These are phyloP conservation scores for Lotus japonicus DNA, from an alignment of 306 rosid species.

Conservation along the genomic window DNA sequence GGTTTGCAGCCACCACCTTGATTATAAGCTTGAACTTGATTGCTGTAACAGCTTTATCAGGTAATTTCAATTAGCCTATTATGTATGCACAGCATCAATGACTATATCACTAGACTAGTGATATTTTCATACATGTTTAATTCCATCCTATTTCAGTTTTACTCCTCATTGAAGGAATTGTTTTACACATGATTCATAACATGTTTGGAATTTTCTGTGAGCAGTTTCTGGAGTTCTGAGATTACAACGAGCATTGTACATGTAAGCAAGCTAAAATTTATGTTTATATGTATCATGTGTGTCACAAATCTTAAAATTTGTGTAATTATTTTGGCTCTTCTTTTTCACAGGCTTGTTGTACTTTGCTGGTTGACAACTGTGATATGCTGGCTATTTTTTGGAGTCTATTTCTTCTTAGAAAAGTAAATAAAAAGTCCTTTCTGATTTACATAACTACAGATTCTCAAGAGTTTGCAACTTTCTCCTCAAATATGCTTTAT, in stretches of 20 bases:
- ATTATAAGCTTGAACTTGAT: conserved; percentile 48
- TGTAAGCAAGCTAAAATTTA: conserved; percentile 38
- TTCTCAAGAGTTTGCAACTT: neutral
- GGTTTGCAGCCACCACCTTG: conserved; percentile 46
- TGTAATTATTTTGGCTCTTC: neutral
- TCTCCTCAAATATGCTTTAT: neutral
- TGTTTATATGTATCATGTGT: neutral
- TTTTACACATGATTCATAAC: neutral
- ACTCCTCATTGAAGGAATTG: neutral
- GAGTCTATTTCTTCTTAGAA: conserved; percentile 61
- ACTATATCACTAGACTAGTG: neutral
- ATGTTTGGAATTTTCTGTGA: conserved; percentile 17
- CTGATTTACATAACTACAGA: neutral
- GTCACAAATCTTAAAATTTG: neutral
- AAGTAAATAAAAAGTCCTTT: conserved; percentile 36
- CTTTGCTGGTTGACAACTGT: conserved; percentile 70
- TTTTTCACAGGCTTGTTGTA: conserved; percentile 42
- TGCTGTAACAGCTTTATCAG: conserved; percentile 58
- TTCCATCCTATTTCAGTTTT: neutral
- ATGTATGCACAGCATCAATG: neutral
- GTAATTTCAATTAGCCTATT: conserved; percentile 21
- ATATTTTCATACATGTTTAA: neutral
- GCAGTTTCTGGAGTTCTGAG: conserved; percentile 60
- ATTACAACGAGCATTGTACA: conserved; percentile 29
- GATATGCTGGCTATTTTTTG: conserved; percentile 70